Conservation (phyloP, 352 stramenopile genomes). For the Globisporangium rhizosaccharum region DNA sequence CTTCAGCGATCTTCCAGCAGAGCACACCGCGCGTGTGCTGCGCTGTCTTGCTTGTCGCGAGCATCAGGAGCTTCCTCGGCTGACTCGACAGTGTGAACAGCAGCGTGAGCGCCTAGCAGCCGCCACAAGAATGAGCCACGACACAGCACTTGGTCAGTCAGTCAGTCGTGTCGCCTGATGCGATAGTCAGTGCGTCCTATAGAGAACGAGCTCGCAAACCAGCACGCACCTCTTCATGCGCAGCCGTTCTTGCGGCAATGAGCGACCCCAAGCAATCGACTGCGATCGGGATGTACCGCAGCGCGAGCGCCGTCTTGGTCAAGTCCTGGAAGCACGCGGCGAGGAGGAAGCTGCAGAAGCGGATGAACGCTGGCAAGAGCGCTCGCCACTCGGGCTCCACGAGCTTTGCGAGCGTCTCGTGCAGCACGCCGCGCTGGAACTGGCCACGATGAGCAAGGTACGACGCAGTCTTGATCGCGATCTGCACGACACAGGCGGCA, state of each 20-base stretch:
- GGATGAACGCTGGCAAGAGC: conserved; percentile 39
- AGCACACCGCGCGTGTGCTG: conserved; percentile 27
- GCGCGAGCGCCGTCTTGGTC: conserved; percentile 25
- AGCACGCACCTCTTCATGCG: conserved; percentile 53
- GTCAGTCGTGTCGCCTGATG: too few species aligned
- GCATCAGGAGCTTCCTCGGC: conserved; percentile 49
- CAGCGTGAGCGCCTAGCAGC: conserved; percentile 49
- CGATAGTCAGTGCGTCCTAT: not conserved
- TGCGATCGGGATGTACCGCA: conserved; percentile 33
- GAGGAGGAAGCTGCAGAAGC: conserved; percentile 52
- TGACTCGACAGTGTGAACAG: conserved; percentile 67
- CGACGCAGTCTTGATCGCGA: conserved; percentile 38
- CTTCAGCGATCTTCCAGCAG: conserved; percentile 63
- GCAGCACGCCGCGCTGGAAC: conserved; percentile 27
- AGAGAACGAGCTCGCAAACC: not conserved
- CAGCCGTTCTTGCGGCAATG: conserved; percentile 29
- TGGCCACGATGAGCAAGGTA: conserved; percentile 31
- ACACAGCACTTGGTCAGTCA: too few species aligned
- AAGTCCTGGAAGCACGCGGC: conserved; percentile 35
- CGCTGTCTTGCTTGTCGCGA: conserved; percentile 27
- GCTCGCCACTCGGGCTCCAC: conserved; percentile 36
- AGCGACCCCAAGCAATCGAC: conserved; percentile 32
- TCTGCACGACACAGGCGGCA: conserved; percentile 9
- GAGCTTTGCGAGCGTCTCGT: conserved; percentile 23
- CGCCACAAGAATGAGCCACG: too few species aligned